phyloP scores from a whole-genome alignment of 495 filamentous ascomycete species.

The Penicillium coprophilum region DNA sequence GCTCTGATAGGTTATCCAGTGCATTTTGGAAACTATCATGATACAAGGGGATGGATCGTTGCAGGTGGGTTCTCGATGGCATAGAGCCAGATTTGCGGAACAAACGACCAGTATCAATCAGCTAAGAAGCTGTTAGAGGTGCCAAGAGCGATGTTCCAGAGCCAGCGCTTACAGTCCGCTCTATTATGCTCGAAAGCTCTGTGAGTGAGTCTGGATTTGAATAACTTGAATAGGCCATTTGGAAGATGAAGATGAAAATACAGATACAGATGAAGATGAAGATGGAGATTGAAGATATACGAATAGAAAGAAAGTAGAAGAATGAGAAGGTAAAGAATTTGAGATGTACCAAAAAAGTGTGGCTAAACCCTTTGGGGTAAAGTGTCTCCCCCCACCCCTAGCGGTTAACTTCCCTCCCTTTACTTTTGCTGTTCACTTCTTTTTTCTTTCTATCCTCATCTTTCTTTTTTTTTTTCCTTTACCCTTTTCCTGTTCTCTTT shows the following conservation, averaged over 20 bases:
- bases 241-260: background rate
- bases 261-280: no score
- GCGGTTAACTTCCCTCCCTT: conserved; percentile 35
- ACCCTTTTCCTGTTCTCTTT: conserved; percentile 17
- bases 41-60: conserved; percentile 43
- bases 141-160: conserved; percentile 3
- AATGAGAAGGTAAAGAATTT: background rate
- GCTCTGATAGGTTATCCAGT: conserved; percentile 50
- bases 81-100: conserved; percentile 42
- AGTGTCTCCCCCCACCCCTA: conserved; percentile 35
- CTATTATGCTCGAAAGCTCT: conserved; percentile 43
- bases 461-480: conserved; percentile 21
- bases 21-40: conserved; percentile 50
- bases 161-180: conserved; percentile 42
- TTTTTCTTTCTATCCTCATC: conserved; percentile 21
- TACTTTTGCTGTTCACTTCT: conserved; percentile 17
- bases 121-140: conserved; percentile 35
- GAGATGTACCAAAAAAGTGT: background rate
- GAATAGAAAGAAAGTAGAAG: no score
- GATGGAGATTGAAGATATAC: no score
- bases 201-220: conserved; percentile 45
- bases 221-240: conserved; percentile 33
- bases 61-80: conserved; percentile 39
- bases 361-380: conserved; percentile 35
- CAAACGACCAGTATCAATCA: conserved; percentile 50